Evolutionary conservation across 2,329 filamentous ascomycete genomes (phyloP), one percentile per base, ranked within the genome.

Genomic region (Curvularia verruculosa): DNA sequence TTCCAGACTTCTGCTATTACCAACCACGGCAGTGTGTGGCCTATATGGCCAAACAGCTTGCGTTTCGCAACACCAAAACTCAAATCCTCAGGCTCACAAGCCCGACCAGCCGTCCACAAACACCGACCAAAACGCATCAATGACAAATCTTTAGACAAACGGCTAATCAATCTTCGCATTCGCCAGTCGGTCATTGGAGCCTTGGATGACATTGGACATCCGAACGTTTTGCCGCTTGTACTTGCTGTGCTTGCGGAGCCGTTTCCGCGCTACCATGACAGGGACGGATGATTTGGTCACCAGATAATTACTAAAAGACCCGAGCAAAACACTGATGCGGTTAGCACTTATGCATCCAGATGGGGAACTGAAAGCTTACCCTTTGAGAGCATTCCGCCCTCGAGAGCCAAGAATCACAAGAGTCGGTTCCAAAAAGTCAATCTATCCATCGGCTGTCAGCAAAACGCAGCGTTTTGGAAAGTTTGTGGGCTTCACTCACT

Each of bases 221-320:
- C 87, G 87, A 58, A 91, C 80, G 41, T 87, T 85, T 18, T 86
- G 84, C 59, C 86, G 85, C 77, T 89, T 90, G 75, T 89, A 90
- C 74, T 94, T 93, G 74, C 86, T 88, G 78, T 96, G 90, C 77
- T 96, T 96, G 47, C 90, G 84, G 41, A 97, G 82, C 56, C 91
- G 89, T 81, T 96, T 97, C 57, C 95, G 84, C 7, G 95, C 95
- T 34, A 98, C 95, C 95, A 99, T 99, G 58, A 99, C 95, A 0
- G 95, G 95, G 15, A 96, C 92, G 2, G 91, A 96, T 62, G 92
- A 96, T 80, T 98, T 98, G 36, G 92, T 96, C 29, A 99, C 93
- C 7, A 99, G 83, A 72, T 99, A 99, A 74, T 98, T 98, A 59
- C 91, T 96, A 77, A 99, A 98, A 0, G 93, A 97, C 24, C 95